phyloP scores from a whole-genome alignment of 2,329 filamentous ascomycete genomes.

The Endoconidiophora polonica region DNA sequence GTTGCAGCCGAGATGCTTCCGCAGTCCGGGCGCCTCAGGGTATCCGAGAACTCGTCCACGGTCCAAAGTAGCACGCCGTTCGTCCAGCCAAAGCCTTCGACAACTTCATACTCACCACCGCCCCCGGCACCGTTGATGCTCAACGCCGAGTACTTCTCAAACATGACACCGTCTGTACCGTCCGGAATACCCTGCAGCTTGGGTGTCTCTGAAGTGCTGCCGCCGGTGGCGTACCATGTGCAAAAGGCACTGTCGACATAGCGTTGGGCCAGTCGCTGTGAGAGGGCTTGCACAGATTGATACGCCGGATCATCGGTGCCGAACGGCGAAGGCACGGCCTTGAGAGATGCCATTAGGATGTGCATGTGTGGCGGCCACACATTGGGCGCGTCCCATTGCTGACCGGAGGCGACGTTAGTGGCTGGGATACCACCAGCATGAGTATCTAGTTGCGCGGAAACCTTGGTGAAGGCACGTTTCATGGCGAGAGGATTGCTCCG shows the following conservation, averaged over 20 bases:
- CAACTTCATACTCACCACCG: conserved; percentile 52
- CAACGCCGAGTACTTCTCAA: conserved; percentile 51
- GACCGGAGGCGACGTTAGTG: conserved; percentile 41
- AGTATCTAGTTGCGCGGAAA: conserved; percentile 34
- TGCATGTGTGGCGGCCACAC: conserved; percentile 55
- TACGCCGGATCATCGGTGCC: conserved; percentile 29
- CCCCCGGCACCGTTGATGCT: conserved; percentile 42
- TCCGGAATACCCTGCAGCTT: conserved; percentile 30
- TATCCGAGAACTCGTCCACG: conserved; percentile 42
- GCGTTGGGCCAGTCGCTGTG: conserved; percentile 43
- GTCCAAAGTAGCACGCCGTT: conserved; percentile 53
- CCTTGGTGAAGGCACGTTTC: conserved; percentile 34
- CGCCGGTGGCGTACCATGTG: conserved; percentile 52
- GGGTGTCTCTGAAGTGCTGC: conserved; percentile 35
- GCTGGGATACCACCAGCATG: conserved; percentile 42
- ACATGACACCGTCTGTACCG: conserved; percentile 41
- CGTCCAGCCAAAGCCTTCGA: conserved; percentile 55
- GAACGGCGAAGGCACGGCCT: conserved; percentile 28
- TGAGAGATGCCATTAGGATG: conserved; percentile 44
- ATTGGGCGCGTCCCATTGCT: conserved; percentile 57
- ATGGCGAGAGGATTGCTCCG: conserved; percentile 43
- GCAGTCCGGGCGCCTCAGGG: conserved; percentile 38
- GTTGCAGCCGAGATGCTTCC: conserved; percentile 27
- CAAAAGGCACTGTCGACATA: conserved; percentile 53
- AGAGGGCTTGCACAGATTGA: conserved; percentile 34